Evolutionary conservation across 495 filamentous ascomycete species (phyloP), one percentile per base, ranked within the genome.

Genomic region (Corynascus novoguineensis): DNA sequence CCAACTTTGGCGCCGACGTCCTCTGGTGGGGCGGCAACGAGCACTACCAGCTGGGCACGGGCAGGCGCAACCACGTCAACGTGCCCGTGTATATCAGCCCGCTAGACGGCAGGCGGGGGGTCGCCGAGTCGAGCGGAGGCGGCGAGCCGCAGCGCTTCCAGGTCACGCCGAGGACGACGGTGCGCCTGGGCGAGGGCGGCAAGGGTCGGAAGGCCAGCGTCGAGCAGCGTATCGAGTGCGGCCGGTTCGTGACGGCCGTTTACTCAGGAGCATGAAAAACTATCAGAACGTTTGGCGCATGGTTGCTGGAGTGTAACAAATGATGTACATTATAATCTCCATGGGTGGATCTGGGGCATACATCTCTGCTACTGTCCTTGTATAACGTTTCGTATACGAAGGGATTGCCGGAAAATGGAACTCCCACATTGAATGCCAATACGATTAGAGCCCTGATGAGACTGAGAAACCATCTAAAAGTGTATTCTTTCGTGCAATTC

Each of bases 11-110:
- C 49, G 83, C 84, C 9, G 93, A 97, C 69, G 83, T 88, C 2
- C 67, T 97, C 6, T 95, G 86, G 80, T 98, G 92, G 88, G 93
- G 93, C 60, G 88, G 88, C 35, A 98, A 97, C 64, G 92, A 98
- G 73, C 80, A 83, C 59, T 96, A 88, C 65, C 93, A 98, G 66
- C 81, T 98, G 17, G 93, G 93, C 4, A 97, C 87, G 4, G 92
- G 93, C 34, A 92, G 84, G 75, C 73, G 92, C 57, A 95, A 82
- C 64, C 97, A 98, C 64, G 60, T 83, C 6, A 73, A 79, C 29
- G 76, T 77, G 10, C 93, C 93, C 14, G 77, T 75, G 0, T 88
- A 97, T 68, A 90, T 98, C 53, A 78, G 83, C 27, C 88, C 89
- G 9, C 73, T 96, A 32, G 82, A 90, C 42, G 78, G 78, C 44